These are phyloP conservation scores for Phyllosticta citrichinensis DNA, from an alignment of 2,329 filamentous ascomycete species.

Conservation along the genomic window DNA sequence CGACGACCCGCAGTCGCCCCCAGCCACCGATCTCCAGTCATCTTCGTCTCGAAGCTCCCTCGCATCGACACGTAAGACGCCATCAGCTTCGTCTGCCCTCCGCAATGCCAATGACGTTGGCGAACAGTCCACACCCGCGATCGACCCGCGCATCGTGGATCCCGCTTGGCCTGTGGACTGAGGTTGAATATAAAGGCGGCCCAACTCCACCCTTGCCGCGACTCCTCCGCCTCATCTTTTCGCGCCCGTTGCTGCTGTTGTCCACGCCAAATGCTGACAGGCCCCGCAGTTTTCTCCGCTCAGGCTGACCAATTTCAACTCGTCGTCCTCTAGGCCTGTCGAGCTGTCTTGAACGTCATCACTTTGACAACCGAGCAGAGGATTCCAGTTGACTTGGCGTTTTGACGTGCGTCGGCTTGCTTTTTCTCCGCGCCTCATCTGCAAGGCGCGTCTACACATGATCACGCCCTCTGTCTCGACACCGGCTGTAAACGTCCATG, in stretches of 20 bases:
- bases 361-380: background rate
- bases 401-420: background rate
- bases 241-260: background rate
- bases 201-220: background rate
- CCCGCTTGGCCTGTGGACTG: background rate
- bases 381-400: background rate
- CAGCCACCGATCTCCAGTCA: background rate
- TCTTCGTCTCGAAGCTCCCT: background rate
- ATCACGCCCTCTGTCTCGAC: too few species aligned
- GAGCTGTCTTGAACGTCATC: background rate
- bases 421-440: background rate
- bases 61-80: background rate
- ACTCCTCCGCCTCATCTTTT: background rate
- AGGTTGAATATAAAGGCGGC: background rate
- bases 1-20: background rate
- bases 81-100: background rate
- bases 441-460: background rate
- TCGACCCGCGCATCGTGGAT: background rate
- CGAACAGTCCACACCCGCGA: background rate
- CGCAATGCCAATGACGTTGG: background rate
- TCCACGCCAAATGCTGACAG: background rate
- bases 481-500: too few species aligned
- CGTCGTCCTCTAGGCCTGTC: background rate
- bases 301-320: background rate
- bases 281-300: background rate